phyloP scores from a whole-genome alignment of 2,329 filamentous ascomycete species.

The Colletotrichum viniferum region DNA sequence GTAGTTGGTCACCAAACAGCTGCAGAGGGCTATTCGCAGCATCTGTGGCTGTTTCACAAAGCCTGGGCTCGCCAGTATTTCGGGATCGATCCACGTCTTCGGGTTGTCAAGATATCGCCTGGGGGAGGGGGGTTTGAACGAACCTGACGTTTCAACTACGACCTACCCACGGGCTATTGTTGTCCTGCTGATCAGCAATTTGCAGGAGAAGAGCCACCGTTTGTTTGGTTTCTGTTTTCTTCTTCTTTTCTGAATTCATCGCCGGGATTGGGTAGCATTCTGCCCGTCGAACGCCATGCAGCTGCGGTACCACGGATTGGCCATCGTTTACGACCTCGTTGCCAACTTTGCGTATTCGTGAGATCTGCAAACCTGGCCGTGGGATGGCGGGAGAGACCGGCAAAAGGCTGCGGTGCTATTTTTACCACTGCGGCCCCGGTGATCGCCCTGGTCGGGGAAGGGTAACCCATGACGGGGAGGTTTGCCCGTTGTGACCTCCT shows the following conservation, averaged over 20 bases:
- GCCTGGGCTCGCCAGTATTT: not conserved
- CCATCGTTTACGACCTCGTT: not conserved
- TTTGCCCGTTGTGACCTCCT: conserved; percentile 30
- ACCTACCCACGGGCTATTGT: not conserved
- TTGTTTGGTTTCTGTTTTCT: not conserved
- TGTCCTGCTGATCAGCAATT: not conserved
- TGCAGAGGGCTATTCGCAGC: not conserved
- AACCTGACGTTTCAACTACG: not conserved
- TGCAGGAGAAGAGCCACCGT: not conserved
- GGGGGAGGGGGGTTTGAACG: not conserved
- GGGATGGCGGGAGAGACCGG: not conserved
- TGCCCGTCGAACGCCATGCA: not conserved
- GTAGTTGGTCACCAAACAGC: not conserved
- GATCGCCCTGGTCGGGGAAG: conserved; percentile 8
- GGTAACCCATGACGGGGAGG: conserved; percentile 1
- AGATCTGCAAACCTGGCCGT: not conserved
- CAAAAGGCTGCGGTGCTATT: conserved; percentile 6
- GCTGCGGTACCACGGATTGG: not conserved
- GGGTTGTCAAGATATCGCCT: not conserved
- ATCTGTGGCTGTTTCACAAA: not conserved
- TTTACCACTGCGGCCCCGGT: conserved; percentile 11
- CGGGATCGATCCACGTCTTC: not conserved
- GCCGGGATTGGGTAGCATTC: not conserved
- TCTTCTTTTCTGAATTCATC: not conserved
- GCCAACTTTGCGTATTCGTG: not conserved